Evolutionary conservation across 2,329 filamentous ascomycete species (phyloP).

Genomic region (Ceratocystis smalleyi): DNA sequence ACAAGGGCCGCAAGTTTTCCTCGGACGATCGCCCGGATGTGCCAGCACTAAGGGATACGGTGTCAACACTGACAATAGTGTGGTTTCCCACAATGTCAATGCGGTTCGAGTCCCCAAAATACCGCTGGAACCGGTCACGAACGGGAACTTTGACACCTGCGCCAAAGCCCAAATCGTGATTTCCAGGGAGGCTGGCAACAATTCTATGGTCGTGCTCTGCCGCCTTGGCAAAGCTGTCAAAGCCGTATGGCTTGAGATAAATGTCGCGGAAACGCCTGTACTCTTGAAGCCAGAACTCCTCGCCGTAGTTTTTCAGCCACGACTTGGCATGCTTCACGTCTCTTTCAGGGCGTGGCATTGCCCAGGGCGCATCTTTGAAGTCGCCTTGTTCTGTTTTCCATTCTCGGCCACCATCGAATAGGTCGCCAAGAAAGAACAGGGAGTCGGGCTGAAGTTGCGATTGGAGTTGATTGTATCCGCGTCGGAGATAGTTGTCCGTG

Average conservation of each 20-base stretch:
- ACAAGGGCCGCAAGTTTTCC: slow-evolving; percentile 47
- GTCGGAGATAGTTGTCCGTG: slow-evolving; percentile 79
- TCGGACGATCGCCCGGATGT: slow-evolving; percentile 36
- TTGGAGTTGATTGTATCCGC: slow-evolving; percentile 69
- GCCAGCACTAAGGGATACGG: slow-evolving; percentile 68
- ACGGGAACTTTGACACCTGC: slow-evolving; percentile 67
- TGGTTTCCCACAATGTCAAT: slow-evolving; percentile 90
- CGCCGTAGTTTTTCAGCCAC: slow-evolving; percentile 61
- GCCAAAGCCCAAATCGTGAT: slow-evolving; percentile 89
- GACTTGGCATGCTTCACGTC: slow-evolving; percentile 43
- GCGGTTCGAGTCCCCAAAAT: slow-evolving; percentile 81
- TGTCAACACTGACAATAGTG: slow-evolving; percentile 82
- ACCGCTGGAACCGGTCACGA: slow-evolving; percentile 67
- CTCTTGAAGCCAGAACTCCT: slow-evolving; percentile 73
- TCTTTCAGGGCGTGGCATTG: slow-evolving; percentile 32
- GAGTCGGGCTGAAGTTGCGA: slow-evolving; percentile 65
- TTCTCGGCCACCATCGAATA: slow-evolving; percentile 91
- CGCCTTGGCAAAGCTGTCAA: slow-evolving; percentile 36
- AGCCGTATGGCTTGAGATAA: slow-evolving; percentile 45
- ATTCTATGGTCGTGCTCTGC: slow-evolving; percentile 58
- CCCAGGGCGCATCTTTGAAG: slow-evolving; percentile 46
- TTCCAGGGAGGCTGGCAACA: slow-evolving; percentile 75
- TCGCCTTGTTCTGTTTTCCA: slow-evolving; percentile 60
- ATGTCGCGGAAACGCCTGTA: slow-evolving; percentile 75
- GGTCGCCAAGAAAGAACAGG: slow-evolving; percentile 77